Evolutionary conservation across 345 rosid species (phyloP), one percentile per base, ranked within the genome.

Genomic region (Gynandropsis gynandra): DNA sequence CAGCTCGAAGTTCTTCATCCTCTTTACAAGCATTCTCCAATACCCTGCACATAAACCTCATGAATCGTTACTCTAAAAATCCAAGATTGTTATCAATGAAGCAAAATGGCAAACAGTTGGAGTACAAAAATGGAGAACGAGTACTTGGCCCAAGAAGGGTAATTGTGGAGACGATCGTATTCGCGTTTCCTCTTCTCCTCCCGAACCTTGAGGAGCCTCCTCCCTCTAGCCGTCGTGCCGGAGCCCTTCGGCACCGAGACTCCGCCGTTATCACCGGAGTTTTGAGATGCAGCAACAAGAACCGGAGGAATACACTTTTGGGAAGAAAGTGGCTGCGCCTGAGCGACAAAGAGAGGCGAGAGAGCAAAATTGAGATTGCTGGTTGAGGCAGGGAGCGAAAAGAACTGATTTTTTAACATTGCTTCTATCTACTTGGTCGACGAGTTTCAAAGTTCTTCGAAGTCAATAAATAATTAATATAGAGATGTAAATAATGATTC

Each of bases 131-230:
- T 42, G 39, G 13, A 2, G 35, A 35, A 24, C 0, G 34, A 59
- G 14, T 42, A 89, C 97, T 79, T 85, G 12, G 97, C 96, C 96
- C 97, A 86, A 14, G 83, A 37, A 48, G 97, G 97, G 66, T 86
- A 86, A 16, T 75, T 81, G 43, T 80, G 80, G 46, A 83, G 74
- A 56, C 78, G 83, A 33, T 89, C 94, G 54, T 65, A 56, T 62
- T 90, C 96, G 8, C 96, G 86, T 64, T 73, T 81, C 52, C 88
- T 77, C 78, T 83, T 89, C 65, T 81, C 90, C 61, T 90, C 98
- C 46, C 95, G 84, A 52, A 86, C 64, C 55, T 72, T 81, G 37
- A 82, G 77, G 47, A 90, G 59, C 63, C 95, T 74, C 61, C 98
- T 76, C 42, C 90, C 90, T 53, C 98, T 78, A 1, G 98, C 98